These are phyloP conservation scores for Tulasnella sp. DNA, from an alignment of 768 basidiomycete species.

Conservation along the genomic window DNA sequence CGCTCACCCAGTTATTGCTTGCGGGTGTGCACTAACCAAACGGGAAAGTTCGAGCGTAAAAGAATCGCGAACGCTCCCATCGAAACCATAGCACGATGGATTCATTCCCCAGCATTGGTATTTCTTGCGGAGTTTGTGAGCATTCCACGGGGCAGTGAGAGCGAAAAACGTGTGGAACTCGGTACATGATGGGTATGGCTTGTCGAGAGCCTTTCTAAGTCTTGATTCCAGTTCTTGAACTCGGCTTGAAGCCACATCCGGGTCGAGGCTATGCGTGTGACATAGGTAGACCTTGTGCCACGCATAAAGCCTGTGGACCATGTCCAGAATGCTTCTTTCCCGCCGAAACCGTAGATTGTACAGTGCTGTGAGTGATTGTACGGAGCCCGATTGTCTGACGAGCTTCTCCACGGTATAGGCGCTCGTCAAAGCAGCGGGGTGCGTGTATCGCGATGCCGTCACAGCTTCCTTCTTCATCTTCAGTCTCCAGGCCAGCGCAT, in stretches of 20 bases:
- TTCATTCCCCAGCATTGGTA: background rate
- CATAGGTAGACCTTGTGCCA: background rate
- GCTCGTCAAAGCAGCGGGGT: background rate
- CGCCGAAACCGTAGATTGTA: background rate
- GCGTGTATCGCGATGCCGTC: constrained; percentile 7
- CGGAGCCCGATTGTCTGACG: background rate
- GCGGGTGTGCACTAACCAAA: background rate
- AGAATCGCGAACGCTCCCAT: background rate
- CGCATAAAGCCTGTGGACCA: background rate
- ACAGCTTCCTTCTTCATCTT: background rate
- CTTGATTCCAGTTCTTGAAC: background rate
- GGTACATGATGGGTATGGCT: background rate
- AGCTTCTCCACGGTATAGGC: background rate
- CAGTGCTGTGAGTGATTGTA: background rate
- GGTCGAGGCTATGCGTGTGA: background rate
- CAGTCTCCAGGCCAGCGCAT: constrained; percentile 7
- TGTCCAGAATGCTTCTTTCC: background rate
- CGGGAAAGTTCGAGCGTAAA: background rate
- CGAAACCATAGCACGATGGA: background rate
- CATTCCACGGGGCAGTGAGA: background rate
- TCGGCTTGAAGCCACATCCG: background rate
- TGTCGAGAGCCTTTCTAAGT: background rate
- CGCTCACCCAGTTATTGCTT: background rate
- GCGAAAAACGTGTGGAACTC: background rate
- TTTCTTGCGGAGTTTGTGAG: background rate